A percentile compares a stretch with the other conserved stretches of the same genome.
Evolutionary conservation across 192 early-diverging fungal genomes (phyloP).

Genomic region (Chytriomyces confervae): DNA sequence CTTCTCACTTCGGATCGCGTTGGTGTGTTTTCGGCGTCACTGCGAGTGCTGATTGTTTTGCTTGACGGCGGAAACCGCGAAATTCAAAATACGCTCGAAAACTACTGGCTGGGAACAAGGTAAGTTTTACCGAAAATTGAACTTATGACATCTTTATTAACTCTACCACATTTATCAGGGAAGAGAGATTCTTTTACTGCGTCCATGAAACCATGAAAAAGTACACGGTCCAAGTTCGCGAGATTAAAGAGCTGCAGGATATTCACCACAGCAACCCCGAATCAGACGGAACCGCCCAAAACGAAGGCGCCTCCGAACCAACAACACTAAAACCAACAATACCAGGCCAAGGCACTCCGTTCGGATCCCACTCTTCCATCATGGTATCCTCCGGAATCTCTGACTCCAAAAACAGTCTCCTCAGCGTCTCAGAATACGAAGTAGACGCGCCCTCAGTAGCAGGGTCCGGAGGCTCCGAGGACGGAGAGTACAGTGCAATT

Average conservation of each 20-base stretch:
- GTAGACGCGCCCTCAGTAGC: conserved; percentile 23
- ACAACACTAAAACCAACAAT: background rate
- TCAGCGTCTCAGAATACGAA: background rate
- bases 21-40: conserved; percentile 24
- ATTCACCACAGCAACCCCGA: background rate
- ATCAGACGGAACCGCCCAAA: too few relatives aligned
- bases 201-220: conserved; percentile 43
- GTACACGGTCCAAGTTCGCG: conserved; percentile 26
- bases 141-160: conserved; percentile 16
- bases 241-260: conserved; percentile 6
- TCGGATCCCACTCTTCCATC: background rate
- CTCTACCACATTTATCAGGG: conserved; percentile 29
- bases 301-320: background rate
- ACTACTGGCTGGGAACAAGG: conserved; percentile 44
- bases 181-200: conserved; percentile 48
- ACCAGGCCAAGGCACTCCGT: background rate
- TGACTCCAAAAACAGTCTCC: too few relatives aligned
- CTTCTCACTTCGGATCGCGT: conserved; percentile 32
- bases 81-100: conserved; percentile 40
- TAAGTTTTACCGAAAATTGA: conserved; percentile 21
- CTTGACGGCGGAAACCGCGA: conserved; percentile 45
- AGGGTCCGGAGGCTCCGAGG: conserved; percentile 34
- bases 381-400: background rate
- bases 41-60: conserved; percentile 38
- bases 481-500: conserved; percentile 36